Base-by-base conservation (phyloP, 140 eudicot species). In the Flaveria floridana region DNA sequence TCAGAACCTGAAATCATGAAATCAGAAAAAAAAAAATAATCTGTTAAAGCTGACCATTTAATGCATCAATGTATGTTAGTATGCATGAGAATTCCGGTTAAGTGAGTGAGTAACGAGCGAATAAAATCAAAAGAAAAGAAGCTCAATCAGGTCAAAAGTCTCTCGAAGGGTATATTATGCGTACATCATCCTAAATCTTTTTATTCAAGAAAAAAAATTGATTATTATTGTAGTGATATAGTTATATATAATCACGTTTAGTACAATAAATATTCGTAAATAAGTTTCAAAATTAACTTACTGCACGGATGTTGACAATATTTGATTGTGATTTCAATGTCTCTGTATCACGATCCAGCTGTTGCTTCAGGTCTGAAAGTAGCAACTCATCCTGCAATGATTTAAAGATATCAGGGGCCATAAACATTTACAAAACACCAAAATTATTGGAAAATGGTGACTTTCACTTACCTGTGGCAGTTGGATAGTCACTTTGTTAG, bases 401-500 rank as follows among this genome's bases (percentile, higher is more conserved):
- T 66, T 62, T 25, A 46, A 71, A 74, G 4, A 48, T 44, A 53
- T 37, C 0, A n/a, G 13, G 25, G 11, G 39, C 69, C 75, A 26
- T 50, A 78, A 68, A 53, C 20, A 70, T 2, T 50, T 21, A 58
- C 21, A 13, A 7, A 37, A 73, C 16, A 19, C 13, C 46, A 62
- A 28, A 48, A 34, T 48, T 2, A 2, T 8, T 14, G 28, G 6
- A 41, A 3, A 62, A 50, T 34, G 41, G 25, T 7, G 59, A 74
- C 9, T 3, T 25, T 66, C 18, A 74, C 58, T 72, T 85, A 94
- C 99, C 89, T 94, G 95, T 65, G 99, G 99, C 76, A 87, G 68
- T 85, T 94, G 96, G 67, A 94, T 88, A 28, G 90, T 81, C 66
- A 94, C 96, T 86, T 90, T 90, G 83, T 94, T 94, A 1, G 97